Conservation (phyloP, 2,329 filamentous ascomycete species). For the Fusarium metavorans region DNA sequence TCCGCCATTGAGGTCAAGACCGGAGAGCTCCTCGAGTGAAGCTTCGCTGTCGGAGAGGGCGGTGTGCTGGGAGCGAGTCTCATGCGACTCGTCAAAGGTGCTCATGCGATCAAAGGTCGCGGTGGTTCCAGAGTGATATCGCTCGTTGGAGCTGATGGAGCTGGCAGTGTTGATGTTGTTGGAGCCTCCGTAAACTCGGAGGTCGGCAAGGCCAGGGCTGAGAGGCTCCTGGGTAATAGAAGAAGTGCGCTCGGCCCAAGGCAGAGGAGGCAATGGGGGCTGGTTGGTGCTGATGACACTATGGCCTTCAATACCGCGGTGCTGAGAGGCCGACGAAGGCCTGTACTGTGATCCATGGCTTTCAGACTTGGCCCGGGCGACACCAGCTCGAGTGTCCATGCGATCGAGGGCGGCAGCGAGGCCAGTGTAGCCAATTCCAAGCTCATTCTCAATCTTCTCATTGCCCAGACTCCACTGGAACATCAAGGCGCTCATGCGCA, state of each 20-base stretch:
- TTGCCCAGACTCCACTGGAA: constrained; percentile 75
- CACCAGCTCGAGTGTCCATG: constrained; percentile 44
- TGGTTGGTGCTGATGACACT: constrained; percentile 4
- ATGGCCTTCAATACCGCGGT: constrained; percentile 39
- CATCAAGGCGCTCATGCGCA: constrained; percentile 73
- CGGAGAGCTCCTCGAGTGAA: constrained; percentile 49
- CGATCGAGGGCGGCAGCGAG: constrained; percentile 72
- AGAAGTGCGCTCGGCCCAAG: constrained; percentile 40
- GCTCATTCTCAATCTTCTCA: constrained; percentile 68
- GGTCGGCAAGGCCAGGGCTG: constrained; percentile 17
- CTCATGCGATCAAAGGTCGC: constrained; percentile 45
- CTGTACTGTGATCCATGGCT: constrained; percentile 36
- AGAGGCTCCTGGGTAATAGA: constrained; percentile 32
- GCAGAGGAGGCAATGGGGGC: constrained; percentile 43
- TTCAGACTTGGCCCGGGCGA: constrained; percentile 35
- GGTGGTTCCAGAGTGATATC: constrained; percentile 44
- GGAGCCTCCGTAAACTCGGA: constrained; percentile 22
- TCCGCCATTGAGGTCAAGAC: constrained; percentile 55
- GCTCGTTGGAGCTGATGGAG: constrained; percentile 48
- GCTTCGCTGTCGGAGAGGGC: constrained; percentile 42
- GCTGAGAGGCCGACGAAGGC: constrained; percentile 41
- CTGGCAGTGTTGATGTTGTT: constrained; percentile 41
- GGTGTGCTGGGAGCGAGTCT: constrained; percentile 43
- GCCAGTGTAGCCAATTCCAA: constrained; percentile 76
- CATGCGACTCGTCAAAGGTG: constrained; percentile 47